Conservation (phyloP, 2,329 filamentous ascomycete genomes). For the Paecilomyces sp. region DNA sequence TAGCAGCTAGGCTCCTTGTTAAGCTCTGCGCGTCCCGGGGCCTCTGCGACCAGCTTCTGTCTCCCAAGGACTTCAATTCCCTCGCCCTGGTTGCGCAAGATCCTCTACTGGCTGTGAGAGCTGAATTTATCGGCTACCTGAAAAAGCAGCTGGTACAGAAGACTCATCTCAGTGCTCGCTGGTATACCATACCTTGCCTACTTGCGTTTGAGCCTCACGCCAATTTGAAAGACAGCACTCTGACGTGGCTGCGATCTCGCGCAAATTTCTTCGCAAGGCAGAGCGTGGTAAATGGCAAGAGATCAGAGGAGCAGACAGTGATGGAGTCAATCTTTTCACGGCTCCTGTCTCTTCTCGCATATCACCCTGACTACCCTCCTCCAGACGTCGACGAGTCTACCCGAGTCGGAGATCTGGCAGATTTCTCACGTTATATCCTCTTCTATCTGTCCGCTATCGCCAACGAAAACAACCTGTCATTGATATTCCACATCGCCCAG, state of each 20-base stretch:
- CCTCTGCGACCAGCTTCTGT: slow-evolving; percentile 66
- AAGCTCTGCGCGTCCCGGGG: slow-evolving; percentile 74
- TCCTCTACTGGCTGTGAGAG: slow-evolving; percentile 63
- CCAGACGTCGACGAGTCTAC: slow-evolving; percentile 28
- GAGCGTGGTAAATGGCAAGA: slow-evolving; percentile 26
- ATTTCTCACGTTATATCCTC: slow-evolving; percentile 81
- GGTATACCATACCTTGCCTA: slow-evolving; percentile 84
- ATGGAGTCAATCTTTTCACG: slow-evolving; percentile 78
- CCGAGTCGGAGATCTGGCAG: slow-evolving; percentile 57
- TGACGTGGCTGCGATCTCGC: slow-evolving; percentile 84
- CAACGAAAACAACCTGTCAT: slow-evolving; percentile 75
- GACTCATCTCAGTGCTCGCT: slow-evolving; percentile 72
- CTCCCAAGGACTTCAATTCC: slow-evolving; percentile 68
- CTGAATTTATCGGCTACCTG: slow-evolving; percentile 72
- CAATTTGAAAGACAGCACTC: slow-evolving; percentile 65
- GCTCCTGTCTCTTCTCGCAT: slow-evolving; percentile 78
- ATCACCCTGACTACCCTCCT: slow-evolving; percentile 76
- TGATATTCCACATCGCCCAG: slow-evolving; percentile 89
- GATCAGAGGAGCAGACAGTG: slow-evolving; percentile 50
- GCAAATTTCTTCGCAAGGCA: slow-evolving; percentile 56
- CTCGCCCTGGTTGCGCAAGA: slow-evolving; percentile 80
- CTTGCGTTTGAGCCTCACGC: slow-evolving; percentile 79
- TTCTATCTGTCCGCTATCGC: slow-evolving; percentile 81
- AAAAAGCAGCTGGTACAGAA: slow-evolving; percentile 58
- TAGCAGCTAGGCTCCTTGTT: slow-evolving; percentile 71